Evolutionary conservation across 2,329 filamentous ascomycete genomes (phyloP).

Genomic region (Clarireedia sp.): DNA sequence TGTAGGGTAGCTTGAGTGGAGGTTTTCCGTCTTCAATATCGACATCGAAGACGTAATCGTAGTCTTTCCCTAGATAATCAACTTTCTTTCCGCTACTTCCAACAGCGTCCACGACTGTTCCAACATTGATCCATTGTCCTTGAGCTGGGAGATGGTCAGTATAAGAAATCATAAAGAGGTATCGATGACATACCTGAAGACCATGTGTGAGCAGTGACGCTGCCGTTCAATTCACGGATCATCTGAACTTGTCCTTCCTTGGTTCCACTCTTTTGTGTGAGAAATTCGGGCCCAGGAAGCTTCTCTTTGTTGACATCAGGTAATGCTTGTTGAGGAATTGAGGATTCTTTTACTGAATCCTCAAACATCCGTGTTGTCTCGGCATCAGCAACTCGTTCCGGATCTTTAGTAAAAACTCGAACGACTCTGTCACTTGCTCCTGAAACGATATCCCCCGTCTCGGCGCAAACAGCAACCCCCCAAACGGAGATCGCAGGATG

Average conservation of each 20-base stretch:
- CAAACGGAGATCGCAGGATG: constrained; percentile 96
- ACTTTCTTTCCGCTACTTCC: constrained; percentile 73
- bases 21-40: constrained; percentile 94
- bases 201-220: constrained; percentile 83
- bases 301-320: constrained; percentile 85
- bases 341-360: constrained; percentile 70
- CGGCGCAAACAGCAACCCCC: constrained; percentile 73
- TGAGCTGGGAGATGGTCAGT: constrained; percentile 35
- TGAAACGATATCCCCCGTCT: constrained; percentile 87
- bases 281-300: constrained; percentile 79
- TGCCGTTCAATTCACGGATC: constrained; percentile 75
- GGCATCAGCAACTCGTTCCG: constrained; percentile 60
- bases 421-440: constrained; percentile 84
- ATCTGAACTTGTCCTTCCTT: constrained; percentile 95
- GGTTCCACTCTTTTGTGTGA: constrained; percentile 74
- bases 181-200: constrained; percentile 37
- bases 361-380: constrained; percentile 68
- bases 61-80: constrained; percentile 74
- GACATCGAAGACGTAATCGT: constrained; percentile 94
- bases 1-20: constrained; percentile 87
- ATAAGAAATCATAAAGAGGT: neutral
- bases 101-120: constrained; percentile 86
- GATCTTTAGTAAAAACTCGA: constrained; percentile 71
- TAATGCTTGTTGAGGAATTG: constrained; percentile 81
- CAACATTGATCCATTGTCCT: constrained; percentile 76